These are phyloP conservation scores for Ambrosia trifida DNA, from an alignment of 129 eudicot genomes.

Conservation along the genomic window DNA sequence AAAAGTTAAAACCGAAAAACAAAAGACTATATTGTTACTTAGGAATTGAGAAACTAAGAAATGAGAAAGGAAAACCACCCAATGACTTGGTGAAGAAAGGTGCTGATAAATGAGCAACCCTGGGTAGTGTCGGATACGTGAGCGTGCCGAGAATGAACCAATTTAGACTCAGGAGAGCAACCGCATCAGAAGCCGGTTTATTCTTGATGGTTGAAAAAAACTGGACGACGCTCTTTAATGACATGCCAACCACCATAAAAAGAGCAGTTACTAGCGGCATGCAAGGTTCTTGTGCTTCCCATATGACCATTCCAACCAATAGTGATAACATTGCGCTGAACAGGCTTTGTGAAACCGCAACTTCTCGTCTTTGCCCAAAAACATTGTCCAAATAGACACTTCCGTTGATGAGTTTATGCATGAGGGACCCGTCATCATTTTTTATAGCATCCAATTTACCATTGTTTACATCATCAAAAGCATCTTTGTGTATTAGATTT, in stretches of 20 bases:
- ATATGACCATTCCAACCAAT: slow-evolving; percentile 57
- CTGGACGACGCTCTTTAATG: slow-evolving; percentile 54
- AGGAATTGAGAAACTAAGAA: not conserved
- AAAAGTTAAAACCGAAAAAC: not conserved
- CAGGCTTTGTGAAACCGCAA: slow-evolving; percentile 58
- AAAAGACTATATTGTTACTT: not conserved
- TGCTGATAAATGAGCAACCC: slow-evolving; percentile 39
- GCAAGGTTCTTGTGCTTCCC: slow-evolving; percentile 76
- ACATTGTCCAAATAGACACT: slow-evolving; percentile 1
- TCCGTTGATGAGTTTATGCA: slow-evolving; percentile 10
- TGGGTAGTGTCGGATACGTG: slow-evolving; percentile 62
- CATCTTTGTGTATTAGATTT: slow-evolving; percentile 23
- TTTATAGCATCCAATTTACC: slow-evolving; percentile 2
- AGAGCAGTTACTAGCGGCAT: slow-evolving; percentile 81
- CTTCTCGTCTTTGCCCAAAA: slow-evolving; percentile 43
- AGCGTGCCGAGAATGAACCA: slow-evolving; percentile 86
- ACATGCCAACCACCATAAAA: slow-evolving; percentile 60
- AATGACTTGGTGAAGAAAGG: slow-evolving; percentile 32
- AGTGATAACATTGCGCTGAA: slow-evolving; percentile 64
- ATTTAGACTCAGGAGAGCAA: slow-evolving; percentile 75
- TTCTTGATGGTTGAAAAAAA: slow-evolving; percentile 51
- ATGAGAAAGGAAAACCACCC: slow-evolving; percentile 21
- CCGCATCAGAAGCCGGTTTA: slow-evolving; percentile 59
- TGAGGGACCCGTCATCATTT: slow-evolving; percentile 19
- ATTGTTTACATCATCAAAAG: slow-evolving; percentile 20